These are phyloP conservation scores for Trichoderma atroviride DNA, from an alignment of 2,329 filamentous ascomycete genomes.

Conservation along the genomic window DNA sequence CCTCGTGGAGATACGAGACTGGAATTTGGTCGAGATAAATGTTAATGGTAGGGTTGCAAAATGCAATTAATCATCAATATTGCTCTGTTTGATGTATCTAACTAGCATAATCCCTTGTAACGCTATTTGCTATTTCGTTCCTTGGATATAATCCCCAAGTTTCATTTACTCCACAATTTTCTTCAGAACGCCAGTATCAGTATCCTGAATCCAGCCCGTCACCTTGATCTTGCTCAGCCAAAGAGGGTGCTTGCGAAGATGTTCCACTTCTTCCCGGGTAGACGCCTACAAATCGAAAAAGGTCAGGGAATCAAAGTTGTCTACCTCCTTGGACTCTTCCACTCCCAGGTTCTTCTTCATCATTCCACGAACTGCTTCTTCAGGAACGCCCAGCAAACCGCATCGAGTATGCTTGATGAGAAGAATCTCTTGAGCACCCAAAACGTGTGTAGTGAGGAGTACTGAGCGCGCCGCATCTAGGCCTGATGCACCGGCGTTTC, in stretches of 20 bases:
- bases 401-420: constrained; percentile 11
- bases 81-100: not conserved
- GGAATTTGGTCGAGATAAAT: too few relatives aligned
- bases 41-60: not conserved
- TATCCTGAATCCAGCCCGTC: constrained; percentile 14
- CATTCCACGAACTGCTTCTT: not conserved
- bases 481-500: constrained; percentile 8
- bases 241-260: constrained; percentile 7
- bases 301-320: not conserved
- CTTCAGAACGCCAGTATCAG: not conserved
- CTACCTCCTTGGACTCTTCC: constrained; percentile 1
- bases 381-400: not conserved
- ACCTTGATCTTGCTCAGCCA: not conserved
- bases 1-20: too few relatives aligned
- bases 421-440: not conserved
- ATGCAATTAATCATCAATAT: not conserved
- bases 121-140: not conserved
- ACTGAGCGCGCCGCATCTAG: constrained; percentile 1
- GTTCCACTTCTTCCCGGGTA: constrained; percentile 10
- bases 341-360: constrained; percentile 14
- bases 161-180: not conserved
- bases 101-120: not conserved
- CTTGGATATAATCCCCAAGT: not conserved
- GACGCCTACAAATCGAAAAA: constrained; percentile 5
- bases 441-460: constrained; percentile 4